phyloP scores from a whole-genome alignment of 2,329 filamentous ascomycete species.

The Beauveria sp. region DNA sequence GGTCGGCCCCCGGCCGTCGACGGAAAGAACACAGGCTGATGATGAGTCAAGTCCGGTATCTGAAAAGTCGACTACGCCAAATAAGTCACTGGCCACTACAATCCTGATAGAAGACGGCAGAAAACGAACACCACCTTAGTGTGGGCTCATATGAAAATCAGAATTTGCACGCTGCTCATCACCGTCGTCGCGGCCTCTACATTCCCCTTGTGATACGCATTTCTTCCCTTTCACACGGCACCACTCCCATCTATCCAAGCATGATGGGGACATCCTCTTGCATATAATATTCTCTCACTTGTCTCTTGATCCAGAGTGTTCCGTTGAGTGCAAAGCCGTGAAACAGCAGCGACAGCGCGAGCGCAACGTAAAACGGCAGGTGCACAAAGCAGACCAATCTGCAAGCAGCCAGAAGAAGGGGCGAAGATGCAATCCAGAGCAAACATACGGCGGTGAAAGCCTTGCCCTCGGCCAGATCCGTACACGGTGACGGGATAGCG shows the following conservation, averaged over 20 bases:
- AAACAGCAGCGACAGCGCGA: neutral
- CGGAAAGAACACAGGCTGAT: neutral
- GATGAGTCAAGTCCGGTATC: neutral
- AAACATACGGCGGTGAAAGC: neutral
- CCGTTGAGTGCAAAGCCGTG: neutral
- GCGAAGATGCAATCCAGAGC: neutral
- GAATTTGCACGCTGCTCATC: neutral
- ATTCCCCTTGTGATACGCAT: neutral
- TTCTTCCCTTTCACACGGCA: neutral
- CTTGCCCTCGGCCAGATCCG: neutral
- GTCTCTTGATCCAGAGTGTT: conserved; percentile 1
- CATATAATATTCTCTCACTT: neutral
- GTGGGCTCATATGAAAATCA: neutral
- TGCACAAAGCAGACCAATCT: neutral
- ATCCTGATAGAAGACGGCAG: neutral
- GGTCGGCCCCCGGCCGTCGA: neutral
- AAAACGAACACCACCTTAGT: neutral
- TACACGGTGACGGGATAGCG: conserved; percentile 5
- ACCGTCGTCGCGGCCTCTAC: neutral
- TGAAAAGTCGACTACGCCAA: neutral
- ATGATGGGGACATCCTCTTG: neutral
- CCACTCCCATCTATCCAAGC: neutral
- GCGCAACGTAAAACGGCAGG: neutral
- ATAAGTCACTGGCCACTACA: neutral
- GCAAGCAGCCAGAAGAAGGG: neutral